Evolutionary conservation across 176 grass and related monocot genomes (phyloP).

Genomic region (Pharus latifolius): DNA sequence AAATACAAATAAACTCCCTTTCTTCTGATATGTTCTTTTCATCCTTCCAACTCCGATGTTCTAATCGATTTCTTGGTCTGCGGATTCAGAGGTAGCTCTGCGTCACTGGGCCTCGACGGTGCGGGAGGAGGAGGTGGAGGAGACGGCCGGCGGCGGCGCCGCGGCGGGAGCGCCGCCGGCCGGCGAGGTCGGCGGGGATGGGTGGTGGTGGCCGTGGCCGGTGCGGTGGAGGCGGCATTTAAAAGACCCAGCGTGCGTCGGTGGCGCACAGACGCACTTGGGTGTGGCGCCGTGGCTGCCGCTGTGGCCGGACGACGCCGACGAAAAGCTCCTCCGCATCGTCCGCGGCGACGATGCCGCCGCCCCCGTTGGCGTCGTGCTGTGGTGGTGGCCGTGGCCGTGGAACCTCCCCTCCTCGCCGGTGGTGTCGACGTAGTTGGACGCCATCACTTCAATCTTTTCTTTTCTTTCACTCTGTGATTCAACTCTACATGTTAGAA

Average conservation of each 20-base stretch:
- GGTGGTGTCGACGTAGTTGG: slow-evolving; percentile 48
- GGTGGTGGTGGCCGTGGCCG: slow-evolving; percentile 19
- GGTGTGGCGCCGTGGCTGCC: slow-evolving; percentile 14
- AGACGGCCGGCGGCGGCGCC: not conserved
- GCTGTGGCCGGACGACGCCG: slow-evolving; percentile 21
- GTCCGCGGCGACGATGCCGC: slow-evolving; percentile 36
- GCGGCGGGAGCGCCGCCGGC: not conserved
- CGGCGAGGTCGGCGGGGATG: slow-evolving; percentile 13
- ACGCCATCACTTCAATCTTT: slow-evolving; percentile 25
- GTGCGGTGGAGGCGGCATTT: slow-evolving; percentile 91
- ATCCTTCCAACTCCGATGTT: not conserved
- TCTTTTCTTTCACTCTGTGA: not conserved
- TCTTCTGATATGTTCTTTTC: not conserved
- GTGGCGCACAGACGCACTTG: slow-evolving; percentile 74
- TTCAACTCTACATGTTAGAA: not conserved
- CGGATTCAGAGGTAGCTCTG: not conserved
- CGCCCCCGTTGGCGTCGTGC: slow-evolving; percentile 24
- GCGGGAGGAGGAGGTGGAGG: slow-evolving; percentile 19
- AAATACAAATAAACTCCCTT: slow-evolving; percentile 29
- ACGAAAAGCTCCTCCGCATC: slow-evolving; percentile 23
- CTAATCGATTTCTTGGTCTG: not conserved
- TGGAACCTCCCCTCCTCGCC: slow-evolving; percentile 45
- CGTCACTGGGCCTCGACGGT: slow-evolving; percentile 65
- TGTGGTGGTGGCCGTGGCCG: slow-evolving; percentile 4
- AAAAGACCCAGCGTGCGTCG: slow-evolving; percentile 66